Evolutionary conservation across 2,329 filamentous ascomycete genomes (phyloP).

Genomic region (Pseudogymnoascus sp.): DNA sequence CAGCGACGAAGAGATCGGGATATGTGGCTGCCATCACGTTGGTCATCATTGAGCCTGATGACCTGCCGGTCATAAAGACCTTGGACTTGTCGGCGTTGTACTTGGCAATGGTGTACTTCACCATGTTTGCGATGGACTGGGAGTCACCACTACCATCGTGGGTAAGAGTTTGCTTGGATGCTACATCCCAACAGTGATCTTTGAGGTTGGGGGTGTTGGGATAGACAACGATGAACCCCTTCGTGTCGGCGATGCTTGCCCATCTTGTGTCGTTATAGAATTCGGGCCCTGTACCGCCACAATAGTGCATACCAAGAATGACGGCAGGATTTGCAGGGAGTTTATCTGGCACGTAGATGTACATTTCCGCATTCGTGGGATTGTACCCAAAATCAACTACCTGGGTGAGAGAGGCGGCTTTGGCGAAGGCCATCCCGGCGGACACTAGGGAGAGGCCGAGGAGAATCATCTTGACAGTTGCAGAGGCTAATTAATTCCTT

Average conservation of each 20-base stretch:
- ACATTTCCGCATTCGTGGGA: constrained; percentile 35
- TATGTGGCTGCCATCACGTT: constrained; percentile 42
- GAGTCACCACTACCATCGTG: constrained; percentile 52
- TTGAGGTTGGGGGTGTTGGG: constrained; percentile 41
- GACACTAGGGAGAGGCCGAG: not conserved
- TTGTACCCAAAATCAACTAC: constrained; percentile 36
- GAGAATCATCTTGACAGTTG: not conserved
- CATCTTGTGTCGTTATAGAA: constrained; percentile 43
- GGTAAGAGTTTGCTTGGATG: constrained; percentile 41
- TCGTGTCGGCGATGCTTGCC: constrained; percentile 42
- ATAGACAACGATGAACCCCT: constrained; percentile 55
- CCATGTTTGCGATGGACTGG: constrained; percentile 52
- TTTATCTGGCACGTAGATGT: constrained; percentile 40
- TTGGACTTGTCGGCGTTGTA: constrained; percentile 44
- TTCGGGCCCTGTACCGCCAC: constrained; percentile 43
- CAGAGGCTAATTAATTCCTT: not conserved
- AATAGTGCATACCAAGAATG: constrained; percentile 39
- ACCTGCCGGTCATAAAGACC: constrained; percentile 47
- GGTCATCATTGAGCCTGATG: constrained; percentile 45
- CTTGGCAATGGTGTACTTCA: constrained; percentile 44
- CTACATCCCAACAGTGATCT: constrained; percentile 54
- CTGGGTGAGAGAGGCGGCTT: not conserved
- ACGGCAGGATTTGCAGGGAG: constrained; percentile 25
- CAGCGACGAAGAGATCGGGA: constrained; percentile 41
- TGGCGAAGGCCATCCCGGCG: not conserved